A percentile compares a stretch with the other conserved stretches of the same genome.
Evolutionary conservation across 73 alveolate genomes (phyloP).

Genomic region (Tetrahymena malaccensis): DNA sequence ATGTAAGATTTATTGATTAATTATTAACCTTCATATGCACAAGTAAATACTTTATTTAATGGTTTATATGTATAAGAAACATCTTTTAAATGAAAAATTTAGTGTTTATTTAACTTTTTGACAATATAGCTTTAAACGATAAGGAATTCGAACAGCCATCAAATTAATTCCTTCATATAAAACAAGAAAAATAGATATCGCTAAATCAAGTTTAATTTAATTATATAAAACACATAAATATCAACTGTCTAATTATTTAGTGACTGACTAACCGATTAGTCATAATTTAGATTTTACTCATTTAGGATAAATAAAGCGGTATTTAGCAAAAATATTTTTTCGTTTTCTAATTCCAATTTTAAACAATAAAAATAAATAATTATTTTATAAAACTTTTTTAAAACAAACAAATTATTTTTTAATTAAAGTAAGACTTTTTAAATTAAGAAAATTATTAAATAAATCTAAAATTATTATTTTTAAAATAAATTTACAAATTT

Average conservation of each 20-base stretch:
- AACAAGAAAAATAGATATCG: background rate
- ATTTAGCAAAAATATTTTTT: no score
- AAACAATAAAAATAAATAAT: no score
- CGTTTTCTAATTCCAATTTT: no score
- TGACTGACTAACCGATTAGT: background rate
- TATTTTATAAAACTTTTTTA: no score
- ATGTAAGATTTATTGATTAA: background rate
- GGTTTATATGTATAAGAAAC: background rate
- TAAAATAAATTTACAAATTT: no score
- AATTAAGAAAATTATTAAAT: no score
- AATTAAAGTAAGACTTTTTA: no score
- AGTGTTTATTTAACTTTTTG: background rate
- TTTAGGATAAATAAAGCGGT: no score
- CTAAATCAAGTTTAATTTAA: background rate
- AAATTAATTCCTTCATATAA: background rate
- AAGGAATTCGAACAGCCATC: background rate
- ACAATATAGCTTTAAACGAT: background rate
- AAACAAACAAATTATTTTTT: no score
- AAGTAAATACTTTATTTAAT: background rate
- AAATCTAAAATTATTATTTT: no score
- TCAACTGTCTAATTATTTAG: background rate
- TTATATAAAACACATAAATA: background rate
- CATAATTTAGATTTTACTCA: no score
- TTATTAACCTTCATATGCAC: background rate
- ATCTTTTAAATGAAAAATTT: background rate